phyloP scores from a whole-genome alignment of 441 rosid genomes.

The Lagerstroemia fauriei region DNA sequence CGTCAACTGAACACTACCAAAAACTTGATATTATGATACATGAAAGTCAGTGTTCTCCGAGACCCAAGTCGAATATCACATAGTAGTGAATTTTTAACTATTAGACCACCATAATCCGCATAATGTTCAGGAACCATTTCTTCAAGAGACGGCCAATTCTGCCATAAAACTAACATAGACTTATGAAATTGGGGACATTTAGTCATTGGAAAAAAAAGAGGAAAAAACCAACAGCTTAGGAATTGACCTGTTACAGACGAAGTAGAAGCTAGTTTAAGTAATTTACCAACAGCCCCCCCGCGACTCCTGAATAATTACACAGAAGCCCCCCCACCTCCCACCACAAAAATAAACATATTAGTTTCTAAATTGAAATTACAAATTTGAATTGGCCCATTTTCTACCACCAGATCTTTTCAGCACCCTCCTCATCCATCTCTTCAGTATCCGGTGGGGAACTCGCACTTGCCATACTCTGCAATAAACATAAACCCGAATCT shows the following conservation, averaged over 20 bases:
- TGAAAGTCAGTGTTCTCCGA: too few species aligned
- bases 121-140: too few species aligned
- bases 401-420: not conserved
- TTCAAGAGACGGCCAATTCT: too few species aligned
- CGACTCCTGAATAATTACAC: not conserved
- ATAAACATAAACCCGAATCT: not conserved
- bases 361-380: not conserved
- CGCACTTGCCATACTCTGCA: constrained; percentile 70
- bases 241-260: too few species aligned
- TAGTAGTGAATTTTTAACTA: too few species aligned
- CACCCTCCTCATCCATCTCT: not conserved
- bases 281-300: not conserved
- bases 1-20: too few species aligned
- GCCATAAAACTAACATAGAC: too few species aligned
- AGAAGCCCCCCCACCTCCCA: not conserved
- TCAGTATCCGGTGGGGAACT: constrained; percentile 73
- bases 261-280: not conserved
- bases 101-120: too few species aligned
- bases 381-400: not conserved
- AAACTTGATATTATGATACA: too few species aligned
- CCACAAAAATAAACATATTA: not conserved
- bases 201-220: not conserved
- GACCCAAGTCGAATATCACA: too few species aligned
- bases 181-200: not conserved
- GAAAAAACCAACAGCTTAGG: too few species aligned